phyloP scores from a whole-genome alignment of 257 asterid species.

The Nicotiana sylvestris region DNA sequence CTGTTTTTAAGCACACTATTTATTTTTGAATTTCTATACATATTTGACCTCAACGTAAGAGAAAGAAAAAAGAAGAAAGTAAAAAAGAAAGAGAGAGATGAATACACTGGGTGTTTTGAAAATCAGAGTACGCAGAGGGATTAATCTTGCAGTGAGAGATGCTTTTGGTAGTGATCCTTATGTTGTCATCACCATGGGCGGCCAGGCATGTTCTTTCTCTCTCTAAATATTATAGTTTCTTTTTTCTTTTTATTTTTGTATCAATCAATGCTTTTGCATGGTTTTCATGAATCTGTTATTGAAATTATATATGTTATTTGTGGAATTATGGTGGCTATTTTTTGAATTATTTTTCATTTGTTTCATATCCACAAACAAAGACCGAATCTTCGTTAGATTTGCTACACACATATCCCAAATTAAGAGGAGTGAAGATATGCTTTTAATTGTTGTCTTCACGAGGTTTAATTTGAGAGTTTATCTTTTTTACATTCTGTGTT shows the following conservation, averaged over 20 bases:
- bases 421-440: neutral
- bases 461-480: too few species aligned
- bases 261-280: neutral
- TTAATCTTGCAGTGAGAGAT: slow-evolving; percentile 82
- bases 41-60: neutral
- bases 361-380: neutral
- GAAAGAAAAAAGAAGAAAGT: too few species aligned
- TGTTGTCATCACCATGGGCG: slow-evolving; percentile 52
- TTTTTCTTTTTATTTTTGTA: neutral
- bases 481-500: neutral
- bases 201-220: slow-evolving; percentile 35
- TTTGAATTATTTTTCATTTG: neutral
- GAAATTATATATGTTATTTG: neutral
- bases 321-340: neutral
- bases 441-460: too few species aligned
- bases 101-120: slow-evolving; percentile 52
- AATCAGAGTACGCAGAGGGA: slow-evolving; percentile 60
- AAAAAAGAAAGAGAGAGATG: slow-evolving; percentile 17
- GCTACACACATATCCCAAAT: neutral
- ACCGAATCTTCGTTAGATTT: neutral
- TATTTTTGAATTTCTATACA: neutral
- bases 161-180: slow-evolving; percentile 76
- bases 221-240: too few species aligned
- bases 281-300: neutral
- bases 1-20: neutral